Percentiles rank a stretch among this genome's conserved stretches.
phyloP scores from a whole-genome alignment of 495 filamentous ascomycete genomes.

The Monascus purpureus region DNA sequence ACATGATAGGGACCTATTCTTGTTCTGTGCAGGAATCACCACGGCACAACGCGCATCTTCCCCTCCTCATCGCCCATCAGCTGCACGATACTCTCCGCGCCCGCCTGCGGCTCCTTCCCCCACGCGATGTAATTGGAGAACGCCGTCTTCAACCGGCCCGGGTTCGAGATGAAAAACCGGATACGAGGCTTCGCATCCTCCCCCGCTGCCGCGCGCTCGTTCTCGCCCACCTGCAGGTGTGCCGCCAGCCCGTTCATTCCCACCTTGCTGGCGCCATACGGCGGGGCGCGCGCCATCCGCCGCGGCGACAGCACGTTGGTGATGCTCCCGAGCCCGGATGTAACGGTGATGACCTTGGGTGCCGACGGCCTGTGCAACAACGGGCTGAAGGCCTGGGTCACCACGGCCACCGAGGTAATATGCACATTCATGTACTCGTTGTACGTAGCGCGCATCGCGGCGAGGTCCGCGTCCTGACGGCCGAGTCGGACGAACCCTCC shows the following conservation, averaged over 20 bases:
- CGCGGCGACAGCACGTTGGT: slow-evolving; percentile 1
- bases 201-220: slow-evolving; percentile 7
- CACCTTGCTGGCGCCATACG: slow-evolving; percentile 15
- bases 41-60: slow-evolving; percentile 20
- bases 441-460: slow-evolving; percentile 7
- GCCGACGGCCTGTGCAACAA: slow-evolving; percentile 9
- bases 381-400: slow-evolving; percentile 14
- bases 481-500: slow-evolving; percentile 6
- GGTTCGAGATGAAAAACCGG: slow-evolving; percentile 13
- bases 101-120: slow-evolving; percentile 16
- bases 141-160: slow-evolving; percentile 21
- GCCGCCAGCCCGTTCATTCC: slow-evolving; percentile 20
- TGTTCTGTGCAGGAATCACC: too few relatives aligned
- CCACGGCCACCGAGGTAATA: slow-evolving; percentile 12
- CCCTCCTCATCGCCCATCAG: slow-evolving; percentile 12
- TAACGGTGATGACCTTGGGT: slow-evolving; percentile 15
- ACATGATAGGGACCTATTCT: too few relatives aligned
- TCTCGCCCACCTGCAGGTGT: slow-evolving; percentile 18
- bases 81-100: slow-evolving; percentile 18
- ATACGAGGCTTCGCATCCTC: slow-evolving; percentile 7
- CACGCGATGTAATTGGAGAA: slow-evolving; percentile 17
- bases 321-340: slow-evolving; percentile 9
- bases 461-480: slow-evolving; percentile 1
- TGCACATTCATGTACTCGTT: slow-evolving; percentile 13
- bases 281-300: slow-evolving; percentile 8